Percentiles rank a stretch among this genome's conserved stretches.
Conservation (phyloP, 129 eudicot genomes). For the Flaveria bidentis region DNA sequence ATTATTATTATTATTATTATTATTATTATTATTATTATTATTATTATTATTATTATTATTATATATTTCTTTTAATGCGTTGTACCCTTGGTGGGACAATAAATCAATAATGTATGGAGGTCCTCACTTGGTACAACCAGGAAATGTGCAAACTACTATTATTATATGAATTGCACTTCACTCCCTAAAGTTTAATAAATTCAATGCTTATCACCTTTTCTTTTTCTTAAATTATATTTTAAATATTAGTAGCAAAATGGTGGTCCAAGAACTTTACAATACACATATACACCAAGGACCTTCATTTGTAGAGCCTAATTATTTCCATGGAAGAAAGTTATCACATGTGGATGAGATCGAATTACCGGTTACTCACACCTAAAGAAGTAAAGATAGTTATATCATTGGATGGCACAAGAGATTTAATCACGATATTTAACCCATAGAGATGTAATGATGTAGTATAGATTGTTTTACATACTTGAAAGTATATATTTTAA, state of each 20-base stretch:
- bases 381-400: not conserved
- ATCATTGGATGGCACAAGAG: not conserved
- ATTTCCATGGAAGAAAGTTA: slow-evolving; percentile 10
- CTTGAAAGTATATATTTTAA: not conserved
- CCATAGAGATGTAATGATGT: not conserved
- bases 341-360: not conserved
- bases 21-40: too few relatives aligned
- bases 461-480: not conserved
- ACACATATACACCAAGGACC: slow-evolving; percentile 21
- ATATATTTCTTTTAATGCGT: slow-evolving; percentile 11
- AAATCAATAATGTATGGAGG: slow-evolving; percentile 12
- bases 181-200: slow-evolving; percentile 16
- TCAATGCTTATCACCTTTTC: slow-evolving; percentile 4
- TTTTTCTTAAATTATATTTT: slow-evolving; percentile 8
- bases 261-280: slow-evolving; percentile 18
- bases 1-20: too few relatives aligned
- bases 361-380: not conserved
- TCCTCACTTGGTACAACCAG: slow-evolving; percentile 22
- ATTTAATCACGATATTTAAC: not conserved
- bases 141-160: not conserved
- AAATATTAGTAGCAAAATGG: slow-evolving; percentile 6
- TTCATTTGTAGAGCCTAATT: slow-evolving; percentile 1
- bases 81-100: slow-evolving; percentile 30
- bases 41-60: not conserved
- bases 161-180: slow-evolving; percentile 31